These are phyloP conservation scores for Gastrolobium villosum DNA, from an alignment of 306 rosid genomes.

Conservation along the genomic window DNA sequence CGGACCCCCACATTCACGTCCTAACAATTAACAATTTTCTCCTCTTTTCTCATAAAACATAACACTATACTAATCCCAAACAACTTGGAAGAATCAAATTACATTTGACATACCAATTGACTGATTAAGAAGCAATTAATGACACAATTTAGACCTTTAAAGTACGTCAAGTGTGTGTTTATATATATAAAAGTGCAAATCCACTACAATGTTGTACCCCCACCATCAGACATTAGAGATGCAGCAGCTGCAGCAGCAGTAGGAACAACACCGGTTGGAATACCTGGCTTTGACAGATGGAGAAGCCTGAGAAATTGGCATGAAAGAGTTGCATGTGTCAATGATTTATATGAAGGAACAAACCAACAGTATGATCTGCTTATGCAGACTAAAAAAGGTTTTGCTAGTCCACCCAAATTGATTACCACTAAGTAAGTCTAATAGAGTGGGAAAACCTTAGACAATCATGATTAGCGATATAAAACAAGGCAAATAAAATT, in stretches of 20 bases:
- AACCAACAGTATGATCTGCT: slow-evolving; percentile 26
- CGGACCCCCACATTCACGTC: background rate
- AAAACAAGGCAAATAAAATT: slow-evolving; percentile 8
- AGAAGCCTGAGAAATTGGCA: slow-evolving; percentile 79
- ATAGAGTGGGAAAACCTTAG: background rate
- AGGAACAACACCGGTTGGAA: slow-evolving; percentile 94
- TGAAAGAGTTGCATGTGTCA: slow-evolving; percentile 25
- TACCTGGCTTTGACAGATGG: slow-evolving; percentile 92
- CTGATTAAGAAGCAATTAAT: background rate
- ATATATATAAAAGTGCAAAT: slow-evolving; percentile 20
- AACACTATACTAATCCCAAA: background rate
- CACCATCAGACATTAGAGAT: slow-evolving; percentile 92
- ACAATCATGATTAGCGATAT: slow-evolving; percentile 7
- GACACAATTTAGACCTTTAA: background rate
- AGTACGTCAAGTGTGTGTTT: background rate
- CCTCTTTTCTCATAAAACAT: background rate
- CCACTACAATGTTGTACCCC: slow-evolving; percentile 71
- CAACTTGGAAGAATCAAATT: background rate
- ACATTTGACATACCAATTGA: background rate
- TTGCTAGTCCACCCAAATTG: background rate
- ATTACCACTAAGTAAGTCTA: background rate
- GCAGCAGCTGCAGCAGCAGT: slow-evolving; percentile 99
- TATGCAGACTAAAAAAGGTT: too few relatives aligned
- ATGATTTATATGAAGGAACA: slow-evolving; percentile 24
- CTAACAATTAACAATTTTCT: background rate